Base-by-base conservation (phyloP, 495 filamentous ascomycete genomes). In the Lepraria neglecta region DNA sequence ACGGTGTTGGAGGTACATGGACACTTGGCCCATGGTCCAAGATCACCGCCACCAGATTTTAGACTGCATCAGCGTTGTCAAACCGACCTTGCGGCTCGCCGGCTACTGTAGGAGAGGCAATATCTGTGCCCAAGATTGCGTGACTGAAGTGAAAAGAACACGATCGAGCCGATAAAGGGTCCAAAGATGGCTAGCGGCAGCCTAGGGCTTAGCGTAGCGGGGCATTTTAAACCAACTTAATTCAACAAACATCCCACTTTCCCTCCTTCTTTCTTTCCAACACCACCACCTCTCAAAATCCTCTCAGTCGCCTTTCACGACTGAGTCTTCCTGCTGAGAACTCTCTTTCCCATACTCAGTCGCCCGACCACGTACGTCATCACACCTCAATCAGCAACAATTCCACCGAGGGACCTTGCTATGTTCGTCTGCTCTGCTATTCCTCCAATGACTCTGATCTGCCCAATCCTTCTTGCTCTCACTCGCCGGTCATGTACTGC, bases 391-490 rank as follows among this genome's bases (percentile, higher is more conserved):
- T 24, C 57, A 46, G 30, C 59, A 62, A 59, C 50, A 40, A 62
- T 55, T 44, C 43, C 28, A 27, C 17, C 24, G 19, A 62, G 59
- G 61, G 61, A 56, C 31, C 59, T 59, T 68, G 66, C 65, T 30
- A 68, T 65, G 66, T 68, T 68, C 66, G 66, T 68, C 64, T 58
- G 66, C 66, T 68, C 64, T 61, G 66, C 64, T 68, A 64, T 57
- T 68, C 64, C 48, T 66, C 58, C 43, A 65, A 56, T 68, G 57
- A 60, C 35, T 60, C 47, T 67, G 65, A 53, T 51, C 40, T 56
- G 54, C 58, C 58, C 58, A 61, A 40, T 42, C 31, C 21, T 64
- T 51, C 46, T 48, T 67, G 62, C 65, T 67, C 67, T 65, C 55
- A 47, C 56, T 58, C 65, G 59, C 61, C 66, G 56, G 47, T 62